Evolutionary conservation across 257 asterid genomes (phyloP), one percentile per base, ranked within the genome.

Genomic region (Fraxinus quadrangulata): DNA sequence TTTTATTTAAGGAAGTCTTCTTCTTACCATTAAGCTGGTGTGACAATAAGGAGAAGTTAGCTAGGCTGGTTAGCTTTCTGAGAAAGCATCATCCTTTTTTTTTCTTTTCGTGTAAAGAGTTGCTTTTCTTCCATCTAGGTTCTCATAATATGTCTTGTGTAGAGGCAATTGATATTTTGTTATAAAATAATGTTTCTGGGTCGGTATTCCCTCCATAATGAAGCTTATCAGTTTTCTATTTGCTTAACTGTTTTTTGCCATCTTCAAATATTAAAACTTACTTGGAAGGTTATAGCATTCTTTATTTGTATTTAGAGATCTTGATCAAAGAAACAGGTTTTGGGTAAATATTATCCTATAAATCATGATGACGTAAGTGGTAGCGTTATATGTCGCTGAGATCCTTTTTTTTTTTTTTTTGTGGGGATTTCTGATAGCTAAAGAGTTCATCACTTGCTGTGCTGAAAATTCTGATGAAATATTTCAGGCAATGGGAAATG

Each of bases 31-130:
- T 72, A 56, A 33, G 75, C n/a, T 16, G 59, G 80, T 61, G 77
- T 73, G 65, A 72, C 74, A 79, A 82, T 82, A 79, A 80, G 69
- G 72, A 47, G 82, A 13, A 77, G 47, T 74, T 77, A 37, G 72
- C 54, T n/a, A 71, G 74, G 68, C n/a, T 67, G n/a, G n/a, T 70
- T 78, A 79, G 77, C 75, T 74, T 39, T 76, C 51, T 40, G 66
- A n/a, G 75, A 73, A 65, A 65, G 68, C 36, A 51, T 74, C 66
- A 51, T 47, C 21, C 59, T 47, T 13, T 47, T 14, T 39, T 71
- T 76, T 34, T 76, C 73, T 69, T 73, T 47, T 79, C 34, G 11
- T 76, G 79, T 30, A 76, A 45, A n/a, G 28, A 56, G 66, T 56
- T 56, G 66, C 66, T 56, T 47, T 47, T 47, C 59, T 47, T 47